Base-by-base conservation (phyloP, 352 stramenopile species). In the Pythium graminicola region DNA sequence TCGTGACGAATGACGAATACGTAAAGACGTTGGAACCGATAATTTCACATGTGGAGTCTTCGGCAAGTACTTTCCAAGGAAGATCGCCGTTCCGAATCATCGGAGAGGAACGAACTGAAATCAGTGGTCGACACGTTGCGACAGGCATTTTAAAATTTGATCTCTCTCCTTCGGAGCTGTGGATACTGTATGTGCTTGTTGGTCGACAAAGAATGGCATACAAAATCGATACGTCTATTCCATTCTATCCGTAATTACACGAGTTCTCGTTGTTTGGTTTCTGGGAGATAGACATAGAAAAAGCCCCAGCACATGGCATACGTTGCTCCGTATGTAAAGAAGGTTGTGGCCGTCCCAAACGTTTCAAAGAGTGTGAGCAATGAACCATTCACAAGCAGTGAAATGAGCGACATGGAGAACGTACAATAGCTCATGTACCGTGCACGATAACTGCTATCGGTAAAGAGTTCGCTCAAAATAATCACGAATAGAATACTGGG, bases 351-450 rank as follows among this genome's bases (percentile, higher is more conserved):
- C 0, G 75, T 86, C 23, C 83, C 78, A 9, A 89, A 55, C 39
- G 56, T 62, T 55, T 89, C 69, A 39, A 93, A 93, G 13, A 91
- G 62, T 33, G 78, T 74, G 13, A 93, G 70, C 69, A 93, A 65
- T 39, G 80, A 77, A 36, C 83, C 83, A 55, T 93, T 93, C 29
- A 91, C 72, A 40, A 91, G 66, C 47, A 91, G 64, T 47, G 83
- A 91, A 44, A 91, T 81, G 45, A 89, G 70, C 45, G 82, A 93
- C 82, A 93, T 93, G 33, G 80, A 63, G 58, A 93, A 93, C 33
- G 82, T 93, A 57, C 82, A 93, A 67, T 89, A 91, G 71, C 82
- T 91, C 80, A 91, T 93, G 73, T 88, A 91, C 19, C 69, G 62
- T 23, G 82, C 82, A 17, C 82, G 82, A 54, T 90, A 86, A 61